Base-by-base conservation (phyloP, 371 early-diverging fungal genomes). In the Mortierella sp. region DNA sequence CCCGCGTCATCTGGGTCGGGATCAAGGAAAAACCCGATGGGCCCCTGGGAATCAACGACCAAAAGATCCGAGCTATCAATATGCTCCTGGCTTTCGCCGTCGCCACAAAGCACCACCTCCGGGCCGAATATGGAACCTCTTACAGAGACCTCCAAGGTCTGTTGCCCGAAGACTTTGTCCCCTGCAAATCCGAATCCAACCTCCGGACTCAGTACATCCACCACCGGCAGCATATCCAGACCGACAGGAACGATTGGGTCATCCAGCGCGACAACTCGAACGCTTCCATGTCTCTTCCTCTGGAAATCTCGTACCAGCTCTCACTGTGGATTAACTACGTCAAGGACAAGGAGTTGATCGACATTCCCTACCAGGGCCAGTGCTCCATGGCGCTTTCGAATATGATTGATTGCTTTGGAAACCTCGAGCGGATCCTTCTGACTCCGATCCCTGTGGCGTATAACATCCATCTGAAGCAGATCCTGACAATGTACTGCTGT, bases 381-480 rank as follows among this genome's bases (percentile, higher is more conserved):
- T 90, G 91, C 68, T 89, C 88, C 41, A 79, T 83, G 44, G 88
- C 88, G 26, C 73, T 92, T 2, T 88, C 89, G 26, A 82, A 78
- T 37, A 69, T 92, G 73, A 89, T 93, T 53, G 96, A 96, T 74
- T 90, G 89, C 74, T 84, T 95, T 47, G 88, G 91, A 39, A 86
- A 87, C 43, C 88, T 95, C 76, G 95, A 95, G 76, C 87, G 96
- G 31, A 93, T 96, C 78, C 86, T 92, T n/a, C 88, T 86, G 74
- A 92, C 94, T 2, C 96, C 96, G 14, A 93, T 95, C 79, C 96
- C 96, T 0, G 77, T 91, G 22, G 95, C 94, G 13, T 96, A 96
- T 78, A 86, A 88, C 39, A 91, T 95, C 70, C 96, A 95, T 86
- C 73, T 95, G 74, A 93, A 93, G 84, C 95, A 94, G 80, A 91